Conservation (phyloP, 2,329 filamentous ascomycete species). For the Aspergillus tanneri region DNA sequence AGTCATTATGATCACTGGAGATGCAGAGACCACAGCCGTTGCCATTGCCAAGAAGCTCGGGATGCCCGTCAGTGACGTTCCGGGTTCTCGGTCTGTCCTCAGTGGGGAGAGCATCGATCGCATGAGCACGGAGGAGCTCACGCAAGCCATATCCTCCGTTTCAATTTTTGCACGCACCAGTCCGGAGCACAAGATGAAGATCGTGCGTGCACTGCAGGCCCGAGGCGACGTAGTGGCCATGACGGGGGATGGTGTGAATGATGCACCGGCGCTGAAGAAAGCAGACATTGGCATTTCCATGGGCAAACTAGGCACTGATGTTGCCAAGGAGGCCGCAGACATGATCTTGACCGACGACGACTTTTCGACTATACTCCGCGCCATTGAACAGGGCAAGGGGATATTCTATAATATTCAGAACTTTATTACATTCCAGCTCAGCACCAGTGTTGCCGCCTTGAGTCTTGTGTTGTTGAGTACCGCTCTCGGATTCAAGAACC, state of each 20-base stretch:
- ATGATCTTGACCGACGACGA: slow-evolving; percentile 89
- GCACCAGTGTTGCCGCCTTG: slow-evolving; percentile 90
- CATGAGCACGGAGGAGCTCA: slow-evolving; percentile 83
- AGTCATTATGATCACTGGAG: slow-evolving; percentile 98
- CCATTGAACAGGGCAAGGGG: slow-evolving; percentile 97
- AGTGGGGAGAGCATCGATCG: slow-evolving; percentile 87
- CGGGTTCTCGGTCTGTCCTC: slow-evolving; percentile 64
- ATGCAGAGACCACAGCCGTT: slow-evolving; percentile 89
- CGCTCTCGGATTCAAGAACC: slow-evolving; percentile 88
- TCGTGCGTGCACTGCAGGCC: slow-evolving; percentile 84
- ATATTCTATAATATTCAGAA: slow-evolving; percentile 99
- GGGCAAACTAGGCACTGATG: slow-evolving; percentile 91
- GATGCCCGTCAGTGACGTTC: slow-evolving; percentile 70
- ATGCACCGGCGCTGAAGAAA: slow-evolving; percentile 93
- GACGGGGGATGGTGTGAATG: slow-evolving; percentile 98
- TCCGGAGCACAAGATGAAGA: slow-evolving; percentile 97
- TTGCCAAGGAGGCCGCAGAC: slow-evolving; percentile 90
- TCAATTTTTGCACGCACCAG: slow-evolving; percentile 96
- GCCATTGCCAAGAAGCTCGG: slow-evolving; percentile 94
- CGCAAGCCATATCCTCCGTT: slow-evolving; percentile 79
- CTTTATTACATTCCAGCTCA: slow-evolving; percentile 97
- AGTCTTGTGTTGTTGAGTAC: slow-evolving; percentile 91
- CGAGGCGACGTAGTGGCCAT: slow-evolving; percentile 97
- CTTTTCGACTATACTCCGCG: slow-evolving; percentile 85
- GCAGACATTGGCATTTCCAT: slow-evolving; percentile 98